A percentile compares a stretch with the other conserved stretches of the same genome.
Conservation (phyloP, 768 basidiomycete species). For the Vararia minispora region DNA sequence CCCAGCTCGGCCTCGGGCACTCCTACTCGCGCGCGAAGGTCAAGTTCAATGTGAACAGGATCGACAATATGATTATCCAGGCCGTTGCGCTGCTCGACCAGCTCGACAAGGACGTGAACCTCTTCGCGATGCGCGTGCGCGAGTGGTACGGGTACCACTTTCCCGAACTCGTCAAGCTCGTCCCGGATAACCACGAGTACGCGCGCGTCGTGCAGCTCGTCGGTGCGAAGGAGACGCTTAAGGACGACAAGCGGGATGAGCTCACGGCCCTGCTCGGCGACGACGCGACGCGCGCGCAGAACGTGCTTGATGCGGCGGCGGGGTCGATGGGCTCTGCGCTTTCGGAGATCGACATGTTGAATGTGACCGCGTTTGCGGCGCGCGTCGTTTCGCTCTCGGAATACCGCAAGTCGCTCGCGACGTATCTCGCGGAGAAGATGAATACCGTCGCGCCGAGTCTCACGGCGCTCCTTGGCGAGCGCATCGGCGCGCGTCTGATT, state of each 20-base stretch:
- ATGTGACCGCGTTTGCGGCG: conserved; percentile 84
- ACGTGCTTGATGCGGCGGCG: conserved; percentile 88
- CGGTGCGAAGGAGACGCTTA: conserved; percentile 75
- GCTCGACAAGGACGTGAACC: conserved; percentile 98
- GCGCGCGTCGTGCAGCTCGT: conserved; percentile 79
- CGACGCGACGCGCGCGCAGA: conserved; percentile 78
- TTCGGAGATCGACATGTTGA: conserved; percentile 88
- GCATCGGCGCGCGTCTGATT: conserved; percentile 86
- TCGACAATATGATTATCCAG: conserved; percentile 99
- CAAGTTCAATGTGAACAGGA: conserved; percentile 93
- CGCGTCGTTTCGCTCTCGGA: conserved; percentile 88
- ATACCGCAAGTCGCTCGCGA: conserved; percentile 83
- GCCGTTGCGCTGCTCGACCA: conserved; percentile 97
- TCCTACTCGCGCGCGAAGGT: conserved; percentile 96
- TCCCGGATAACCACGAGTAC: conserved; percentile 91
- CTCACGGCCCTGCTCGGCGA: conserved; percentile 74
- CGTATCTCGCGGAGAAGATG: conserved; percentile 94
- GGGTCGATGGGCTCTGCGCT: conserved; percentile 92
- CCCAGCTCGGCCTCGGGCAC: conserved; percentile 95
- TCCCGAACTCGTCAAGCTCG: conserved; percentile 89
- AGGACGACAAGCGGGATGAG: conserved; percentile 71
- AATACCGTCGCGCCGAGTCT: conserved; percentile 91
- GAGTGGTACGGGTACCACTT: conserved; percentile 99
- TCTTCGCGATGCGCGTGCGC: conserved; percentile 94
- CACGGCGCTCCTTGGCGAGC: conserved; percentile 83